Evolutionary conservation across 108 stramenopile genomes (phyloP).

Genomic region (Conticribra weissflogii): DNA sequence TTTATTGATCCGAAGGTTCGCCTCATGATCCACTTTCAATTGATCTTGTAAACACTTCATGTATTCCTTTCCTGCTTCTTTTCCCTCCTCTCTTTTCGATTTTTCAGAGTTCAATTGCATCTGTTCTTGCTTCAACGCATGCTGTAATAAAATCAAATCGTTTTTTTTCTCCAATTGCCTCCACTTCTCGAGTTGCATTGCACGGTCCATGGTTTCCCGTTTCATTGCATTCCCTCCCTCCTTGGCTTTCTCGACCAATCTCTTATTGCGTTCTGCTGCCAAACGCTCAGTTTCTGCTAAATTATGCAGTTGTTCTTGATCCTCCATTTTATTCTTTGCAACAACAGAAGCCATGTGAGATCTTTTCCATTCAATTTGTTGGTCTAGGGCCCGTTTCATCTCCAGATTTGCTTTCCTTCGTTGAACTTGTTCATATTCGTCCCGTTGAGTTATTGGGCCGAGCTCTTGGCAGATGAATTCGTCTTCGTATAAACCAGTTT

Average conservation of each 20-base stretch:
- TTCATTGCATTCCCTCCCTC: slow-evolving; percentile 34
- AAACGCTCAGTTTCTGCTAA: slow-evolving; percentile 16
- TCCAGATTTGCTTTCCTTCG: slow-evolving; percentile 17
- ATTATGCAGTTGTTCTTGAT: slow-evolving; percentile 30
- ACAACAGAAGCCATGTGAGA: slow-evolving; percentile 14
- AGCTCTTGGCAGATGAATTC: slow-evolving; percentile 1
- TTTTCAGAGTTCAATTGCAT: slow-evolving; percentile 33
- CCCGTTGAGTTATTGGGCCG: slow-evolving; percentile 26
- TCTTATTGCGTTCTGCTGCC: slow-evolving; percentile 21
- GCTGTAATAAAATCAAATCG: slow-evolving; percentile 42
- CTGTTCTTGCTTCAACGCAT: slow-evolving; percentile 47
- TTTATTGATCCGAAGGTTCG: slow-evolving; percentile 29
- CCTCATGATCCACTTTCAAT: slow-evolving; percentile 31
- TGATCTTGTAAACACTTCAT: slow-evolving; percentile 31
- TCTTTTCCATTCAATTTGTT: slow-evolving; percentile 47
- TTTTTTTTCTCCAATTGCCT: slow-evolving; percentile 27
- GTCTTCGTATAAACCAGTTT: slow-evolving; percentile 2
- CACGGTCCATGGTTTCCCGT: slow-evolving; percentile 20
- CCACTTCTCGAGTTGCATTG: slow-evolving; percentile 21
- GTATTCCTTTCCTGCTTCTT: slow-evolving; percentile 30
- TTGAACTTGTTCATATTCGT: slow-evolving; percentile 5
- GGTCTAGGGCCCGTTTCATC: slow-evolving; percentile 35
- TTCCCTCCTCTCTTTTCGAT: slow-evolving; percentile 49
- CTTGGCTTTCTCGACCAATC: slow-evolving; percentile 22
- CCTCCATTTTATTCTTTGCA: slow-evolving; percentile 29